Percentiles rank a stretch among this genome's conserved stretches.
Evolutionary conservation across 2,329 filamentous ascomycete species (phyloP).

Genomic region (Cephalotrichum gorgonifer): DNA sequence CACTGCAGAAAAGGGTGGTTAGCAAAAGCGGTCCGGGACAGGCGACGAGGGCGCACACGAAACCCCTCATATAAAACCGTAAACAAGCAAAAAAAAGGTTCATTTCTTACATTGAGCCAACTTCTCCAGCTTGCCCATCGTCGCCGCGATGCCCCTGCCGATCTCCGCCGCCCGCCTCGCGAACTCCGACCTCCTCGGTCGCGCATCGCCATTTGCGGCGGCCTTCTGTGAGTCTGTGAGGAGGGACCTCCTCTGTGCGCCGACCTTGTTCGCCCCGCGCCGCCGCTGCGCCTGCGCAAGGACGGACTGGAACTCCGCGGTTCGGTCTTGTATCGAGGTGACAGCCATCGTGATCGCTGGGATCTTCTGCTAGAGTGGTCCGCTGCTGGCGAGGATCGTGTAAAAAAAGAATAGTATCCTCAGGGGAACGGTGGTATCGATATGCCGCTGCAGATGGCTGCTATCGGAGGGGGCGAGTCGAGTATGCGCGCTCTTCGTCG

Average conservation of each 20-base stretch:
- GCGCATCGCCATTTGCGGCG: constrained; percentile 42
- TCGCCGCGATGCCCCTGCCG: constrained; percentile 79
- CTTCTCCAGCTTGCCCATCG: constrained; percentile 91
- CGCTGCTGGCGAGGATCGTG: background rate
- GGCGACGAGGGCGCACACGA: background rate
- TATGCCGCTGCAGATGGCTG: background rate
- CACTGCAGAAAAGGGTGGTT: constrained; percentile 44
- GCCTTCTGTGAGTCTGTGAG: constrained; percentile 64
- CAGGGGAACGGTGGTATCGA: background rate
- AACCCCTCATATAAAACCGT: background rate
- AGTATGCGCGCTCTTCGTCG: too few species aligned
- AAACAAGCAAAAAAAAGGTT: too few species aligned
- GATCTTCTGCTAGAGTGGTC: background rate
- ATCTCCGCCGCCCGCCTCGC: constrained; percentile 86
- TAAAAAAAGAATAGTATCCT: background rate
- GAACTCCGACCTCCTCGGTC: constrained; percentile 73
- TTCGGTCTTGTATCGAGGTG: constrained; percentile 88
- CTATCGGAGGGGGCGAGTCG: background rate
- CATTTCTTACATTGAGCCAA: constrained; percentile 64
- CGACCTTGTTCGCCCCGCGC: constrained; percentile 65
- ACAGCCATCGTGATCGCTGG: constrained; percentile 44
- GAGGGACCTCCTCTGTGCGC: constrained; percentile 71
- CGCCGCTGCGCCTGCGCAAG: constrained; percentile 75
- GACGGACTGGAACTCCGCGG: constrained; percentile 88
- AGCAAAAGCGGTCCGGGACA: background rate